Base-by-base conservation (phyloP, 805 yeast genomes). In the Starmerella scarabaei region DNA sequence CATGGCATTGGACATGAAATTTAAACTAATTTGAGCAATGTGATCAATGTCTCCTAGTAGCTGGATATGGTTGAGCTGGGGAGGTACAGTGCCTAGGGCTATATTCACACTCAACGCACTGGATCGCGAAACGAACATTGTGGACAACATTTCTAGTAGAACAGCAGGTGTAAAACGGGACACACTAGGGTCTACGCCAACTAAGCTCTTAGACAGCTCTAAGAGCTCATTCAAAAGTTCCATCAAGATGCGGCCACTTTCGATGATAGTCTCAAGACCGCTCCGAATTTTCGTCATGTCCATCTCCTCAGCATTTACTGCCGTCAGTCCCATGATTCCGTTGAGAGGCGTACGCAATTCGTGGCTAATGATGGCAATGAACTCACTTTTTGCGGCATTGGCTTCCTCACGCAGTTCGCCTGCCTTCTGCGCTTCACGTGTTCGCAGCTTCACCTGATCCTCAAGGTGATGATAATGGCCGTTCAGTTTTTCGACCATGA, bases 271-370 rank as follows among this genome's bases (percentile, higher is more conserved):
- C 47, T 78, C 78, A 48, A 86, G 63, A 8, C 86, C 77, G 40
- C 76, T 77, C 50, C 79, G 77, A 15, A 85, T 75, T 49, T 77
- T 76, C 9, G 65, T 59, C 4, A 68, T 65, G 50, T 84, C 91
- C 15, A 65, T 66, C 56, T 91, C 97, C 20, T 81, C 91, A 77
- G 84, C 76, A 3, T 95, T 88, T 40, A 88, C 82, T 2, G 94
- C 79, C 0, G 97, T 81, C 93, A 91, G 83, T 43, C 98, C 98
- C 45, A 91, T 64, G 31, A 91, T 91, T 56, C 98, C 98, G 58
- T 91, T 91, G 46, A 91, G 65, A 1, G 98, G 98, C 0, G 97
- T 91, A 51, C 97, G 71, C 53, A 91, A 69, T 62, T 91, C 98
- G 58, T 84, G 95, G 0, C 94, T 82, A 23, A 84, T 84, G 53